phyloP scores from a whole-genome alignment of 2,329 filamentous ascomycete genomes.

The Clarireedia hainanense region DNA sequence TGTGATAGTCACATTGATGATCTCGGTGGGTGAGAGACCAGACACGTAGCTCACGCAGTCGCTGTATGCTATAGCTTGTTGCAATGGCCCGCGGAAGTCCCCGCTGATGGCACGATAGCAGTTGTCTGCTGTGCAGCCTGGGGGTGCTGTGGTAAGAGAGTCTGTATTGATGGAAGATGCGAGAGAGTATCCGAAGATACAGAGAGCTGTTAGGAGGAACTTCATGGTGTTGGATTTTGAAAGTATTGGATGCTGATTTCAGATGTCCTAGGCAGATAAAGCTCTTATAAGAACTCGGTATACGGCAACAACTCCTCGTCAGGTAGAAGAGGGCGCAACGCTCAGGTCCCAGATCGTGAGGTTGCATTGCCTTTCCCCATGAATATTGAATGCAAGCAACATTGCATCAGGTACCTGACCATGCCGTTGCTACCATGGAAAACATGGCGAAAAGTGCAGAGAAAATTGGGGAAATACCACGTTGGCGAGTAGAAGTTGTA shows the following conservation, averaged over 20 bases:
- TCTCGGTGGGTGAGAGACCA: not conserved
- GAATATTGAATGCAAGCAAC: not conserved
- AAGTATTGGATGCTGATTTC: too few relatives aligned
- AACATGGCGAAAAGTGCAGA: constrained; percentile 3
- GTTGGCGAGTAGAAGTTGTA: too few relatives aligned
- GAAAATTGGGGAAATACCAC: not conserved
- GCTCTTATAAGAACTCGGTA: too few relatives aligned
- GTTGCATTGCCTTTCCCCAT: not conserved
- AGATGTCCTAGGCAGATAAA: too few relatives aligned
- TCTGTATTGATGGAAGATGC: not conserved
- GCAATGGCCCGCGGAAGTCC: constrained; percentile 3
- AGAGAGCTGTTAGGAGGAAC: not conserved
- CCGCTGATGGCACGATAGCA: constrained; percentile 8
- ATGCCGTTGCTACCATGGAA: constrained; percentile 2
- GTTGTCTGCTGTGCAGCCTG: constrained; percentile 6
- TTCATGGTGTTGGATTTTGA: not conserved
- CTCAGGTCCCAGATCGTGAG: not conserved
- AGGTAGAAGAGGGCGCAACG: too few relatives aligned
- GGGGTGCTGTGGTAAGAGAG: not conserved
- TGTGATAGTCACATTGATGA: constrained; percentile 1
- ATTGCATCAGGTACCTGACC: not conserved
- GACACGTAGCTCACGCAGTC: constrained; percentile 3
- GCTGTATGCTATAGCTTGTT: constrained; percentile 3
- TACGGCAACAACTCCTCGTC: too few relatives aligned
- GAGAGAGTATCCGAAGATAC: not conserved